A percentile compares a stretch with the other conserved stretches of the same genome.
Evolutionary conservation across 2,329 filamentous ascomycete species (phyloP).

Genomic region (Penicillium expansum): DNA sequence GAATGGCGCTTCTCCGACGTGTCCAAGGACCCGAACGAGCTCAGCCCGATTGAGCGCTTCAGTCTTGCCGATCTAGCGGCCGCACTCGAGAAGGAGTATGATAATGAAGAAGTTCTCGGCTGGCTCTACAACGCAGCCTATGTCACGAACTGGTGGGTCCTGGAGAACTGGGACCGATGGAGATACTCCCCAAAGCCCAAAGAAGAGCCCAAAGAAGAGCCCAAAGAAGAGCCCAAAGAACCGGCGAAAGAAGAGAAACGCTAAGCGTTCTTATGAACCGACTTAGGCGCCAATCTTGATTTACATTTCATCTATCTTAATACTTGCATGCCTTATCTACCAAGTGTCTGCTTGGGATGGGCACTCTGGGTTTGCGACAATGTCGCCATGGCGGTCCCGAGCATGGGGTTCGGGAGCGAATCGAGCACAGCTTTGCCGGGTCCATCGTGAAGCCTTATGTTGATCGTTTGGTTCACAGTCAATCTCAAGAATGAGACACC

Average conservation of each 20-base stretch:
- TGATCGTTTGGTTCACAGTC: neutral
- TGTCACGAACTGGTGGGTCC: conserved; percentile 32
- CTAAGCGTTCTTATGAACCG: neutral
- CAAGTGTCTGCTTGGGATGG: conserved; percentile 1
- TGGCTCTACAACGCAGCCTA: conserved; percentile 30
- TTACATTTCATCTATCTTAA: conserved; percentile 5
- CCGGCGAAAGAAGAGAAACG: neutral
- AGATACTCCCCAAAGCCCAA: conserved; percentile 5
- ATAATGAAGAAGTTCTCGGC: conserved; percentile 19
- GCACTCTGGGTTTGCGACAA: conserved; percentile 3
- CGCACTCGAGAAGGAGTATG: conserved; percentile 20
- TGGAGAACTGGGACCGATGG: conserved; percentile 30
- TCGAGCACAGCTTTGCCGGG: neutral
- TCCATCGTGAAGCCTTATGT: neutral
- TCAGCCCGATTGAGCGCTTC: conserved; percentile 24
- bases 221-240: neutral
- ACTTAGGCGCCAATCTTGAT: neutral
- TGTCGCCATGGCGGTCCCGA: neutral
- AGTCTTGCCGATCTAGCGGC: conserved; percentile 22
- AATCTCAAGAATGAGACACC: neutral
- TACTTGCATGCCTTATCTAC: conserved; percentile 8
- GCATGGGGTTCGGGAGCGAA: too few relatives aligned
- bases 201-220: neutral
- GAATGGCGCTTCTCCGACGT: conserved; percentile 36
- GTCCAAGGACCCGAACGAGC: conserved; percentile 26